Percentiles rank a stretch among this genome's conserved stretches.
phyloP scores from a whole-genome alignment of 805 yeast species.

The Yueomyces sp. region DNA sequence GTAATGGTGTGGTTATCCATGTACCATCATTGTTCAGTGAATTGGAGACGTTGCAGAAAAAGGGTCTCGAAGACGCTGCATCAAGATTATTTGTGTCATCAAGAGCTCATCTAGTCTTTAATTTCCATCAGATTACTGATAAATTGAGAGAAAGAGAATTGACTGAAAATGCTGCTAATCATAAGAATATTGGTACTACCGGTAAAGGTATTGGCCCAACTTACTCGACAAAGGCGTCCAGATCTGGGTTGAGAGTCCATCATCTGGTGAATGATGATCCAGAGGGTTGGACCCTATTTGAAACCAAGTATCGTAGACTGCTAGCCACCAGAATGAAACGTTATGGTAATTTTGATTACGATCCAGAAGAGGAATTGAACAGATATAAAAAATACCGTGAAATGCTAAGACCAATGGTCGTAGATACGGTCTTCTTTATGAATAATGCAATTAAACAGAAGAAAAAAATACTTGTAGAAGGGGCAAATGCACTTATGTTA shows the following conservation, averaged over 20 bases:
- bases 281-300: slow-evolving; percentile 88
- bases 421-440: slow-evolving; percentile 79
- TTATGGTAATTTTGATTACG: slow-evolving; percentile 88
- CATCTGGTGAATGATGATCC: slow-evolving; percentile 85
- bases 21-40: slow-evolving; percentile 87
- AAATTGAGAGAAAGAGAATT: slow-evolving; percentile 90
- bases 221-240: slow-evolving; percentile 89
- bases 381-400: slow-evolving; percentile 66
- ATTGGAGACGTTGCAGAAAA: slow-evolving; percentile 62
- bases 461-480: slow-evolving; percentile 87
- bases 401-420: slow-evolving; percentile 74
- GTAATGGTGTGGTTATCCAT: slow-evolving; percentile 94
- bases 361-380: slow-evolving; percentile 65
- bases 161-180: slow-evolving; percentile 32
- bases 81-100: slow-evolving; percentile 79
- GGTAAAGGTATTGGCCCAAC: slow-evolving; percentile 99
- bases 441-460: slow-evolving; percentile 62
- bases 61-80: slow-evolving; percentile 49
- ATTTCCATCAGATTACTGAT: slow-evolving; percentile 95
- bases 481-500: slow-evolving; percentile 96
- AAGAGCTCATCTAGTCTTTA: slow-evolving; percentile 93
- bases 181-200: slow-evolving; percentile 91
- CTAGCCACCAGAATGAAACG: slow-evolving; percentile 74
- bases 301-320: slow-evolving; percentile 58
- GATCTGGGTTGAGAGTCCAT: slow-evolving; percentile 95